phyloP scores from a whole-genome alignment of 2,329 filamentous ascomycete species.

The Teratosphaeria zuluensis region DNA sequence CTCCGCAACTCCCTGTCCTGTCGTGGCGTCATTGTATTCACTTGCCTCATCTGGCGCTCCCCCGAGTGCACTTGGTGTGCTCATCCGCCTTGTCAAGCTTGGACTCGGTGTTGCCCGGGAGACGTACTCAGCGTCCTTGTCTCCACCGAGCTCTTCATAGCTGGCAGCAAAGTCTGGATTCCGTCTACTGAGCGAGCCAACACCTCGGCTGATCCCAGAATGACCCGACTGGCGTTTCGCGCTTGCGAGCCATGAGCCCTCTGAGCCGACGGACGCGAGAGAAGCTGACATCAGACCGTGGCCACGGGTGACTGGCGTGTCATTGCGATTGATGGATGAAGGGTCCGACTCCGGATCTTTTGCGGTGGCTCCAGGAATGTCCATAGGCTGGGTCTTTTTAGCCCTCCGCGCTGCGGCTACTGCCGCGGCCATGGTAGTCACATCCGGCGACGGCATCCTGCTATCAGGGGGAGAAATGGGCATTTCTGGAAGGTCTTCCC shows the following conservation, averaged over 20 bases:
- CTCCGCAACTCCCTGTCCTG: constrained; percentile 1
- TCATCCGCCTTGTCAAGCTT: constrained; percentile 1
- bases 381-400: constrained; percentile 18
- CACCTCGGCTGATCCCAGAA: constrained; percentile 37
- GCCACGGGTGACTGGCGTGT: constrained; percentile 29
- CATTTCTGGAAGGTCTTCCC: constrained; percentile 81
- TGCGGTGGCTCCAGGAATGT: constrained; percentile 2
- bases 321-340: constrained; percentile 22
- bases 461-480: constrained; percentile 80
- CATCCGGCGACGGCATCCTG: constrained; percentile 67
- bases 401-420: constrained; percentile 32
- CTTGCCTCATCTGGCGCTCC: constrained; percentile 36
- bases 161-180: constrained; percentile 47
- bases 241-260: constrained; percentile 82
- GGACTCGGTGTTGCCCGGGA: constrained; percentile 18
- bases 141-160: constrained; percentile 52
- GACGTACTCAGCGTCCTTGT: constrained; percentile 65
- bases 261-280: constrained; percentile 86
- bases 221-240: constrained; percentile 39
- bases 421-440: constrained; percentile 34
- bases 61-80: constrained; percentile 26
- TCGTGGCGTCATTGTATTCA: constrained; percentile 1
- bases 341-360: constrained; percentile 3
- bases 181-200: constrained; percentile 33
- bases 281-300: constrained; percentile 58